Evolutionary conservation across 2,329 filamentous ascomycete species (phyloP).

Genomic region (Ceratocystis cubensis): DNA sequence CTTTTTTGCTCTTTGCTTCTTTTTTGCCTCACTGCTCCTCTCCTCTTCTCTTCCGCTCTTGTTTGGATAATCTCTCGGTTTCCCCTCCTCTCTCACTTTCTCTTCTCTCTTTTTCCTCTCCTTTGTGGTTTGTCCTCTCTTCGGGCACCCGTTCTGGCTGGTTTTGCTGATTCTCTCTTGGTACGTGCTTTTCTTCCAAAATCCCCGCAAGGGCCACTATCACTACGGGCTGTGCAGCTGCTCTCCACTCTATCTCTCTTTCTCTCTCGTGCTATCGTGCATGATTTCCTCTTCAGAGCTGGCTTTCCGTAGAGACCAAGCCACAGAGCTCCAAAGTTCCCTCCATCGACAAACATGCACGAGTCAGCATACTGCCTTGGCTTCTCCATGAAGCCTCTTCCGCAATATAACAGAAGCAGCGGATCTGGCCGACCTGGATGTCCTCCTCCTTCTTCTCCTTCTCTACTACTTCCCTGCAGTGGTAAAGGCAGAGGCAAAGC

Average conservation of each 20-base stretch:
- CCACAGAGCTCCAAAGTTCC: constrained; percentile 12
- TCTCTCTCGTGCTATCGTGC: background rate
- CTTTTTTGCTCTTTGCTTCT: background rate
- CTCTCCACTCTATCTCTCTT: background rate
- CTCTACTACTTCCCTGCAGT: too few species aligned
- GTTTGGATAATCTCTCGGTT: background rate
- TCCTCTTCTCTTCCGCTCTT: background rate
- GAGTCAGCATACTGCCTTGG: constrained; percentile 6
- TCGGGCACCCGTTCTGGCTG: background rate
- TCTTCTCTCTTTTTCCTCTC: background rate
- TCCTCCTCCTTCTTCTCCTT: background rate
- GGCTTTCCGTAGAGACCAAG: background rate
- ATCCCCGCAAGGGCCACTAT: constrained; percentile 5
- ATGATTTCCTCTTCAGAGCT: background rate
- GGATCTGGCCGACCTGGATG: background rate
- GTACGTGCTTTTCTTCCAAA: background rate
- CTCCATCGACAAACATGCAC: constrained; percentile 8
- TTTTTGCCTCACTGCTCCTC: background rate
- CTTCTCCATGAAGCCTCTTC: background rate
- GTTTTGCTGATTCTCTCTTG: background rate
- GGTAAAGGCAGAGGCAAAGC: too few species aligned
- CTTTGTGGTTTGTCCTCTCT: background rate
- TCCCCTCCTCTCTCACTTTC: background rate
- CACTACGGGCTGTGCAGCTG: constrained; percentile 7
- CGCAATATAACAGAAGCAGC: constrained; percentile 1